phyloP scores from a whole-genome alignment of 2,329 filamentous ascomycete genomes.

The Sporothrix inflata region DNA sequence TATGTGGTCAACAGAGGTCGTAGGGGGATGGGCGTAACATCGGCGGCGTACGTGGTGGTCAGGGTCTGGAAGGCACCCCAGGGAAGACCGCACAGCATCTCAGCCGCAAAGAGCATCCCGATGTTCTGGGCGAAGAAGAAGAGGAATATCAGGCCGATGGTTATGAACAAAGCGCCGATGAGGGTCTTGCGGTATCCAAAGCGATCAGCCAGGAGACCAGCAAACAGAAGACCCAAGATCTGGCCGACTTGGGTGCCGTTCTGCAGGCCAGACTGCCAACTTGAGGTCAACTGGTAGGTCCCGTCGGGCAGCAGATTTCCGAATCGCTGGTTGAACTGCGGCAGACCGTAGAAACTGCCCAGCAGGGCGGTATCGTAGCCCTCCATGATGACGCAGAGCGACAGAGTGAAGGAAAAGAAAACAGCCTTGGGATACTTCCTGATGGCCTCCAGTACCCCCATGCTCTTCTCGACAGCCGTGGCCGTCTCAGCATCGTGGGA shows the following conservation, averaged over 20 bases:
- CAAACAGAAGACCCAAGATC: slow-evolving; percentile 53
- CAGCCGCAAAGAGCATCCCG: slow-evolving; percentile 46
- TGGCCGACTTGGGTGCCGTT: slow-evolving; percentile 46
- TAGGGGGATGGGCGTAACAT: slow-evolving; percentile 41
- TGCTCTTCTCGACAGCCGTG: slow-evolving; percentile 22
- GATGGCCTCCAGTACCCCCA: slow-evolving; percentile 35
- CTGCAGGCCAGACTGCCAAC: slow-evolving; percentile 55
- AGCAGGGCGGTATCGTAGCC: slow-evolving; percentile 37
- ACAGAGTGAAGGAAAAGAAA: slow-evolving; percentile 30
- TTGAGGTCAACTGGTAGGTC: slow-evolving; percentile 47
- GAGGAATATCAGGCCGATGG: slow-evolving; percentile 51
- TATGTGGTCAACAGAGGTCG: slow-evolving; percentile 48
- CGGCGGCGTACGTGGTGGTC: slow-evolving; percentile 43
- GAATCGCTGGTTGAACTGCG: slow-evolving; percentile 36
- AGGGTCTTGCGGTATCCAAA: slow-evolving; percentile 50
- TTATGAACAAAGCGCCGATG: slow-evolving; percentile 45
- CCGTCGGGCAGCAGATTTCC: slow-evolving; percentile 39
- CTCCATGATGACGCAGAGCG: slow-evolving; percentile 36
- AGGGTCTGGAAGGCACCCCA: slow-evolving; percentile 46
- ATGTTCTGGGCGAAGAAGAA: slow-evolving; percentile 50
- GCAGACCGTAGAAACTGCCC: slow-evolving; percentile 34
- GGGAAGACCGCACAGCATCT: slow-evolving; percentile 51
- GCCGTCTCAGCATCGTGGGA: slow-evolving; percentile 16
- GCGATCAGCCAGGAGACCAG: slow-evolving; percentile 51
- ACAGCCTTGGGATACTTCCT: slow-evolving; percentile 32